Evolutionary conservation across 495 filamentous ascomycete genomes (phyloP).

Genomic region (Bacidia rubella): DNA sequence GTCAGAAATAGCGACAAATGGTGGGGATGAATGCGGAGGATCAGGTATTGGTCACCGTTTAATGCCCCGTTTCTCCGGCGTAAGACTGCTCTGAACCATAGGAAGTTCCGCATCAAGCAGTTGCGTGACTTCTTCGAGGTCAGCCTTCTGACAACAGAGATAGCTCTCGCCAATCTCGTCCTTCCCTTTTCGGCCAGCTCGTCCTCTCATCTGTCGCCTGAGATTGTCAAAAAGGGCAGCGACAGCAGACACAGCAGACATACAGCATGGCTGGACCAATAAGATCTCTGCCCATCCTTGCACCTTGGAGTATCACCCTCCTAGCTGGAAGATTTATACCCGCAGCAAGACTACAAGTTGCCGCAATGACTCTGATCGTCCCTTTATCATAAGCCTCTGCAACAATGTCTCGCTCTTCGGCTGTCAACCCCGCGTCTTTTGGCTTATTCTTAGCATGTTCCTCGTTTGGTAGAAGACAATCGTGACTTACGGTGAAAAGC

Average conservation of each 20-base stretch:
- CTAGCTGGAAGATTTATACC: conserved; percentile 69
- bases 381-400: conserved; percentile 61
- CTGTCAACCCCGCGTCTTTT: conserved; percentile 60
- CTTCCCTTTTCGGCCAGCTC: conserved; percentile 72
- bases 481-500: conserved; percentile 55
- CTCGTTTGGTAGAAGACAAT: neutral
- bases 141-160: conserved; percentile 57
- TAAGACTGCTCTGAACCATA: conserved; percentile 53
- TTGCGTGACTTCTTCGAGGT: conserved; percentile 55
- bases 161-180: conserved; percentile 72
- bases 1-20: neutral
- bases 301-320: conserved; percentile 66
- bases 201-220: conserved; percentile 71
- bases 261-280: conserved; percentile 66
- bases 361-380: conserved; percentile 57
- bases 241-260: conserved; percentile 11
- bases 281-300: conserved; percentile 65
- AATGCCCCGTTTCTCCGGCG: conserved; percentile 53
- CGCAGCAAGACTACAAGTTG: conserved; percentile 74
- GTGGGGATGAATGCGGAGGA: conserved; percentile 6
- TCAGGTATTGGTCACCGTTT: conserved; percentile 36
- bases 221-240: neutral
- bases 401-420: conserved; percentile 65
- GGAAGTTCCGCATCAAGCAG: conserved; percentile 65
- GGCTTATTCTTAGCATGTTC: conserved; percentile 4